Conservation (phyloP, 257 asterid species). For the Solanum corneliomulleri region DNA sequence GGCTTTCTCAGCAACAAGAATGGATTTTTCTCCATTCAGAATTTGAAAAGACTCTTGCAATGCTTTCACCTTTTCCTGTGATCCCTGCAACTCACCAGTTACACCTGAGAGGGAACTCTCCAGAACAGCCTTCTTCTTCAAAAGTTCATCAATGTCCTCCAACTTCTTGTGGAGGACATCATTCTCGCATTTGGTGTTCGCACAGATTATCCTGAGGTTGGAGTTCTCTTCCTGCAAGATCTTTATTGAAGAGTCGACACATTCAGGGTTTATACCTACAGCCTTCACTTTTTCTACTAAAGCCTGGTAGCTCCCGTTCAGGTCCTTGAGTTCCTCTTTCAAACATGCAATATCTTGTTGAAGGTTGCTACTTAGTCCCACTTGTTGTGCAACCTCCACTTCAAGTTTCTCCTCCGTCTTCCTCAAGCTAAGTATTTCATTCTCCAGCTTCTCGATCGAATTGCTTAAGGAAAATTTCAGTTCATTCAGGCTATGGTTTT, state of each 20-base stretch:
- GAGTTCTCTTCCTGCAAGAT: constrained; percentile 51
- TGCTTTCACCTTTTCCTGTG: constrained; percentile 26
- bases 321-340: constrained; percentile 58
- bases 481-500: constrained; percentile 38
- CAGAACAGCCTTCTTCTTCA: constrained; percentile 27
- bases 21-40: constrained; percentile 45
- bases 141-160: constrained; percentile 45
- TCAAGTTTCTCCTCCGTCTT: constrained; percentile 62
- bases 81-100: constrained; percentile 44
- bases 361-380: constrained; percentile 32
- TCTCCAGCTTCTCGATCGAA: constrained; percentile 51
- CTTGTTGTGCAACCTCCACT: constrained; percentile 50
- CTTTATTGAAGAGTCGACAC: constrained; percentile 30
- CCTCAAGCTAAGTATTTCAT: constrained; percentile 46
- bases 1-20: constrained; percentile 67
- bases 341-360: constrained; percentile 47
- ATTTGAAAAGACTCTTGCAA: constrained; percentile 48
- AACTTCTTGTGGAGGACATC: constrained; percentile 40
- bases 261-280: constrained; percentile 39
- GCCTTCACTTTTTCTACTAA: constrained; percentile 56
- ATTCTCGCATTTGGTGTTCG: constrained; percentile 36
- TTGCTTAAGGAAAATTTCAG: constrained; percentile 29
- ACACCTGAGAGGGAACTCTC: constrained; percentile 45
- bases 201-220: constrained; percentile 33
- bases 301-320: constrained; percentile 38